Base-by-base conservation (phyloP, 2,329 filamentous ascomycete species). In the Colletotrichum sp. region DNA sequence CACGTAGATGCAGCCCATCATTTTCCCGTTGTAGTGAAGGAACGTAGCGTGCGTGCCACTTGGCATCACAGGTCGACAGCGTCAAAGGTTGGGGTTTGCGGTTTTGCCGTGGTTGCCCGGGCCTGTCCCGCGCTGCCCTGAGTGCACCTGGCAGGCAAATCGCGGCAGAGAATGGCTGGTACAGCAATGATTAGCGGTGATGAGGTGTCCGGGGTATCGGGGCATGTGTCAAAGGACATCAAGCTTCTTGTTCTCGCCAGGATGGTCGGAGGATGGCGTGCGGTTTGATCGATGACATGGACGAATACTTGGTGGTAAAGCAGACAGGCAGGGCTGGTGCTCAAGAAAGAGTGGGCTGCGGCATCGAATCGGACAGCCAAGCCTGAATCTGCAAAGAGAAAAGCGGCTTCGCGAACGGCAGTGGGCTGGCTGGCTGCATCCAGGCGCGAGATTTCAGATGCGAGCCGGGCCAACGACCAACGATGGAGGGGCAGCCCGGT, bases 381-480 rank as follows among this genome's bases (percentile, higher is more conserved):
- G 72, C 65, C 26, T 36, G 57, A 65, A 75, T 66, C 68, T 72
- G 69, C 68, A 72, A 71, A 30, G 52, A 75, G 72, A 71, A 67
- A 67, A 67, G 67, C 67, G 72, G 72, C 60, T 66, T 75, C 59
- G 72, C 59, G 67, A 59, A 71, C 66, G 68, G 59, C 60, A 75
- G 67, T 66, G 67, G 71, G 70, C 52, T 65, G 72, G 67, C 59
- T 71, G 67, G 72, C 72, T 71, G 72, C 72, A 71, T 71, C 67
- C 67, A 59, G 71, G 59, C 44, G 67, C 72, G 55, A 73, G 73
- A 69, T 76, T 72, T 36, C 57, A 73, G 73, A 76, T 76, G 73
- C 65, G 74, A 76, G 63, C 55, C 57, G 26, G 69, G 69, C 30
- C 36, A 64, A 59, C 44, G 32, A 64, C 16, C 59, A 63, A 63